phyloP scores from a whole-genome alignment of 768 basidiomycete species.

The Cantharellus cinnabarinus region DNA sequence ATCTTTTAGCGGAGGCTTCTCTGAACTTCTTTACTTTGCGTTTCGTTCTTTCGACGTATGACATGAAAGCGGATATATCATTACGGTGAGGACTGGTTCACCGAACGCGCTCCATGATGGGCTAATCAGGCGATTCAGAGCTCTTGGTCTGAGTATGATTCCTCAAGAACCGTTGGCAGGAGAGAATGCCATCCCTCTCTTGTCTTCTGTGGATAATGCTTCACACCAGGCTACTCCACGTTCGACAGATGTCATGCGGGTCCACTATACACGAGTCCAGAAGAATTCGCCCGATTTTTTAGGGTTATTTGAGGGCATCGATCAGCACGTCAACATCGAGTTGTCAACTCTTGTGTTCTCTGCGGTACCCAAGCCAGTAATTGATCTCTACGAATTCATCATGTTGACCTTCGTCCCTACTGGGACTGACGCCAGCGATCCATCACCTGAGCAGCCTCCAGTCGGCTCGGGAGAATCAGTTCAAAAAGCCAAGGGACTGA shows the following conservation, averaged over 20 bases:
- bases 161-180: slow-evolving; percentile 8
- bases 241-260: slow-evolving; percentile 43
- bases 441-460: not conserved
- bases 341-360: slow-evolving; percentile 82
- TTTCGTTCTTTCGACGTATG: slow-evolving; percentile 59
- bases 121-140: too few relatives aligned
- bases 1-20: slow-evolving; percentile 52
- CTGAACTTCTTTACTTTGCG: slow-evolving; percentile 59
- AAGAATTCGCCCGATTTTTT: slow-evolving; percentile 70
- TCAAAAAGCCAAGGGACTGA: not conserved
- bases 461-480: not conserved
- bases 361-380: slow-evolving; percentile 74
- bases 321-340: slow-evolving; percentile 71
- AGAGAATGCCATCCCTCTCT: slow-evolving; percentile 4
- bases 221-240: not conserved
- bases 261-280: slow-evolving; percentile 65
- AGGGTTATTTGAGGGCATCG: slow-evolving; percentile 59
- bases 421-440: slow-evolving; percentile 7
- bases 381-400: slow-evolving; percentile 86
- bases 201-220: too few relatives aligned
- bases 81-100: not conserved
- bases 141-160: too few relatives aligned
- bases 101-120: not conserved
- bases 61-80: slow-evolving; percentile 48
- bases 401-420: slow-evolving; percentile 83